Evolutionary conservation across 2,329 filamentous ascomycete genomes (phyloP).

Genomic region (Fusarium succisae): DNA sequence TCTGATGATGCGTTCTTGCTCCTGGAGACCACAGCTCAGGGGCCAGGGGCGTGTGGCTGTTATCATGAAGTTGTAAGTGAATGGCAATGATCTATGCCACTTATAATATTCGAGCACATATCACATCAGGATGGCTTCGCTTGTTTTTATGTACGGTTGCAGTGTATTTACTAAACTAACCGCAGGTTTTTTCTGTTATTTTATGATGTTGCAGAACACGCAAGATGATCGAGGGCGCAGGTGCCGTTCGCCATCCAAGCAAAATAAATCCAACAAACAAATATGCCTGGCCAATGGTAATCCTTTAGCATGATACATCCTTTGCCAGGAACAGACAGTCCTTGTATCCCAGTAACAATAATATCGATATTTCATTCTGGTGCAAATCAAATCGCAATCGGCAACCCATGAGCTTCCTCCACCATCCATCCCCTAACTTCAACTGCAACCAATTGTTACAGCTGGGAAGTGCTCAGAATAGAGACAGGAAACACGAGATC

Average conservation of each 20-base stretch:
- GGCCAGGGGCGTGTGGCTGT: slow-evolving; percentile 1
- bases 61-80: neutral
- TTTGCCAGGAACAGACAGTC: neutral
- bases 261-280: neutral
- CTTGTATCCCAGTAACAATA: neutral
- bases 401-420: neutral
- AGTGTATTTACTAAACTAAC: neutral
- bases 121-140: neutral
- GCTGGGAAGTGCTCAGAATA: neutral
- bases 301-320: neutral
- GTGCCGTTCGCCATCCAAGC: neutral
- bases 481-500: neutral
- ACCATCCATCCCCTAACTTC: neutral
- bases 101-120: neutral
- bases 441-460: neutral
- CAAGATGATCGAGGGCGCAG: neutral
- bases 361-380: neutral
- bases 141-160: neutral
- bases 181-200: neutral
- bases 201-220: neutral
- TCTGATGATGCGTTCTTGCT: neutral
- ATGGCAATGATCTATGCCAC: neutral
- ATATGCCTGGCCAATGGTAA: neutral
- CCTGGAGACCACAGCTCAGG: neutral
- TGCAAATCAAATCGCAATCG: neutral